Evolutionary conservation across 1,284 basidiomycete genomes (phyloP), one percentile per base, ranked within the genome.

Genomic region (Hemileia vastatrix): DNA sequence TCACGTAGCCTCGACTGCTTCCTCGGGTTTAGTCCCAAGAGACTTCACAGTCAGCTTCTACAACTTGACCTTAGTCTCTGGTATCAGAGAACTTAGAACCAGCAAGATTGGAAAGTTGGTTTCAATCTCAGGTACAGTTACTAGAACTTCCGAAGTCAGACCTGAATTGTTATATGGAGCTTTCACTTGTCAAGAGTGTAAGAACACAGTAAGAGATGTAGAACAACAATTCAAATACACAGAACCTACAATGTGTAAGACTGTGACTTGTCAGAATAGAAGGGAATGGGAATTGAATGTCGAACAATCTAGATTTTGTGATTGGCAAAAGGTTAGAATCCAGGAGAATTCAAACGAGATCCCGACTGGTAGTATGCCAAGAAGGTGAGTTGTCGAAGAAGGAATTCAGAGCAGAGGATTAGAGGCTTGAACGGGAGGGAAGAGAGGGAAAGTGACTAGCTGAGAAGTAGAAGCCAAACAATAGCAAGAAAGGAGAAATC

Each of bases 141-240:
- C 73, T 1, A 66, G 73, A 36, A 75, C 73, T 15, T 72, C 70
- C 18, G 73, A 75, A 56, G 73, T 74, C 15, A 65, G 73, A 11
- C 73, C 73, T 23, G 73, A 75, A 61, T 66, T 75, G 18, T 68
- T 74, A 18, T 72, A 73, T 54, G 73, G 73, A 49, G 70, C 73
- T 2, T 75, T 75, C 59, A 74, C 69, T 13, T 75, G 73, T 62
- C 62, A 61, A 18, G 54, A 69, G 8, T 75, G 73, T 67, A 66
- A 67, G 23, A 64, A 65, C 23, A 64, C 63, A 8, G 68, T 73
- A 4, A 67, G 71, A 31, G 72, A 75, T 51, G 72, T 75, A 18
- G 73, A 75, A 65, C 73, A 75, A 67, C 73, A 75, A 64, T 75
- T 75, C 68, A 73, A 72, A 52, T 75, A 75, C 66, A 75, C 72